Evolutionary conservation across 192 early-diverging fungal genomes (phyloP), one percentile per base, ranked within the genome.

Genomic region (Umbelopsis vinacea): DNA sequence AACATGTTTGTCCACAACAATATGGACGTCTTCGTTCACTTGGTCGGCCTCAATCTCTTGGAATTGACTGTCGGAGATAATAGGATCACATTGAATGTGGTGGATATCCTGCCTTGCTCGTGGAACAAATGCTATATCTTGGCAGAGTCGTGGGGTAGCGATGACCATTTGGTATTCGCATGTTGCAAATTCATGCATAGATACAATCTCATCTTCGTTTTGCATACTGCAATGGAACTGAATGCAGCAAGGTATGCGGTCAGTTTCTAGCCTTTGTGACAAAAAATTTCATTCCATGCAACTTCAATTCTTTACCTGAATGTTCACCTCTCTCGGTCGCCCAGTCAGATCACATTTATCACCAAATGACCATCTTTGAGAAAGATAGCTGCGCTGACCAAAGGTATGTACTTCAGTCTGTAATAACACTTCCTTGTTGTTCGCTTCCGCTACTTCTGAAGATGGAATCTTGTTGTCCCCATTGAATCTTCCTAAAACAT

Each of bases 81-180:
- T 81, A 9, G 83, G 84, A 54, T 84, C 85, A 77, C 92, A 93
- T 53, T 79, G 71, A 29, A 93, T 92, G 29, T 80, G 76, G 67
- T 91, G 77, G 29, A 87, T 77, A 6, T 80, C 71, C 23, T 85
- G 78, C 0, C 75, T 75, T 10, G 74, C 54, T 43, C 74, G 71
- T 17, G 71, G 78, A 63, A 76, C 80, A 73, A 91, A 88, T 23
- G 83, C 76, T 1, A 82, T 57, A 69, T 91, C 89, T 11, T 76
- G 82, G 78, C 95, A 97, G 23, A 95, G 84, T 10, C 82, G 79
- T 4, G 89, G 86, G 3, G 93, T 93, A 68, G 91, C 85, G 19
- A 97, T 86, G n/a, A 90, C 80, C 72, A 95, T 87, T 9, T 89
- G 83, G 66, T 97, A 97, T 46, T 85, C 79, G 78, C 95, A 97